phyloP scores from a whole-genome alignment of 2,329 filamentous ascomycete genomes.

The Hypoxylon sp. region DNA sequence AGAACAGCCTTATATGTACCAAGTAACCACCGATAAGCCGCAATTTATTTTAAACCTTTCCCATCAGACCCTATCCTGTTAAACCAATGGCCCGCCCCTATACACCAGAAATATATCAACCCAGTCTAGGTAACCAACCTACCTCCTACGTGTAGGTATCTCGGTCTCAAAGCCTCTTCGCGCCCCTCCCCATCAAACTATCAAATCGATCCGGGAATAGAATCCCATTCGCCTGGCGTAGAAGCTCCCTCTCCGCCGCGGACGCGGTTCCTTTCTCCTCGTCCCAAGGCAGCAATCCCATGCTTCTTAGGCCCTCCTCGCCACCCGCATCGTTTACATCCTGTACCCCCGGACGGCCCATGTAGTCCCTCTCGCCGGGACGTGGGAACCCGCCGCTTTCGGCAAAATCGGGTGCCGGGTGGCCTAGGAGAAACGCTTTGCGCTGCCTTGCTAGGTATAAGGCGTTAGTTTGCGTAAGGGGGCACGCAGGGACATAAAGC shows the following conservation, averaged over 20 bases:
- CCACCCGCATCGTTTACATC: constrained; percentile 56
- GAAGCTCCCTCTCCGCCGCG: constrained; percentile 40
- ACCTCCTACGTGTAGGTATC: too few species aligned
- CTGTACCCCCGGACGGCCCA: constrained; percentile 63
- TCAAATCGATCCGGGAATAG: constrained; percentile 52
- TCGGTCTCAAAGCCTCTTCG: constrained; percentile 4
- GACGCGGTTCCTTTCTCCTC: constrained; percentile 16
- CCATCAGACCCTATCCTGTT: background rate
- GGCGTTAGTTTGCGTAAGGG: constrained; percentile 81
- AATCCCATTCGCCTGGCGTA: constrained; percentile 50
- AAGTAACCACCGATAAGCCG: background rate
- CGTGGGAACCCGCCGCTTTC: constrained; percentile 66
- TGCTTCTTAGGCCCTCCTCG: constrained; percentile 57
- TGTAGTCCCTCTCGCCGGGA: constrained; percentile 54
- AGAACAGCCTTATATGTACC: background rate
- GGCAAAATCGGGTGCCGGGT: constrained; percentile 75
- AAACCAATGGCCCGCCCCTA: background rate
- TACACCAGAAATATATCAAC: background rate
- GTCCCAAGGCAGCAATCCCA: constrained; percentile 61
- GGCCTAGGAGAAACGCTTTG: constrained; percentile 76
- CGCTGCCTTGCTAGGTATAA: constrained; percentile 79
- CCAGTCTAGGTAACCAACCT: too few species aligned
- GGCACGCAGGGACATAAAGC: constrained; percentile 89
- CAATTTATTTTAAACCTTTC: background rate
- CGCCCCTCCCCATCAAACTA: constrained; percentile 15